A percentile compares a stretch with the other conserved stretches of the same genome.
Evolutionary conservation across 73 alveolate genomes (phyloP).

Genomic region (Tetrahymena malaccensis): DNA sequence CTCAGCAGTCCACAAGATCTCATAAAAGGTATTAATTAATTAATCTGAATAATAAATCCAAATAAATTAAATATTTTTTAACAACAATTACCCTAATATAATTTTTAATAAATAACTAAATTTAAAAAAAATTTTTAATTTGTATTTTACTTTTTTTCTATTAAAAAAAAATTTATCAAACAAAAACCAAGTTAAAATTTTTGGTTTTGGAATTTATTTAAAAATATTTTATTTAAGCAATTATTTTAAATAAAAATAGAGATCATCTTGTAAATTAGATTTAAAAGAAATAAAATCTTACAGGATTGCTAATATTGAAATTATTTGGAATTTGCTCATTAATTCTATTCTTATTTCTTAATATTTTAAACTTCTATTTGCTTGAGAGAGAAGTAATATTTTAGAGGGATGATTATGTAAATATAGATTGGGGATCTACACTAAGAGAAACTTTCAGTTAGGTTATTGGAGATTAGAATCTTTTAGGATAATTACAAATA

Average conservation of each 20-base stretch:
- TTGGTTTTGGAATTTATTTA: too few species aligned
- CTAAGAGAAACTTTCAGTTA: background rate
- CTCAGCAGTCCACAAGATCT: background rate
- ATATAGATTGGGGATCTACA: background rate
- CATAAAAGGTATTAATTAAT: background rate
- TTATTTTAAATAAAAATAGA: background rate
- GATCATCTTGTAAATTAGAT: background rate
- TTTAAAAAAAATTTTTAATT: too few species aligned
- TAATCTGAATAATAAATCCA: background rate
- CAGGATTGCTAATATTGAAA: background rate
- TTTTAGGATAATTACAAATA: background rate
- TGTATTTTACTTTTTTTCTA: too few species aligned
- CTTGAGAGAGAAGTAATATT: background rate
- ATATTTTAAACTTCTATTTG: background rate
- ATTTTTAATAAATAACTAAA: too few species aligned
- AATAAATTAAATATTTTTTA: background rate
- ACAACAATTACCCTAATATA: too few species aligned
- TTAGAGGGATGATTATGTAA: background rate
- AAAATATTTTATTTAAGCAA: too few species aligned
- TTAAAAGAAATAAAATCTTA: background rate
- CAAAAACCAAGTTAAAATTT: too few species aligned
- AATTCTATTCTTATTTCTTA: background rate
- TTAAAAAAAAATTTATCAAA: too few species aligned
- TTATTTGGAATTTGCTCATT: background rate
- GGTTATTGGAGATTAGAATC: background rate